phyloP scores from a whole-genome alignment of 2,329 filamentous ascomycete species.

The Pseudocercospora vitis region DNA sequence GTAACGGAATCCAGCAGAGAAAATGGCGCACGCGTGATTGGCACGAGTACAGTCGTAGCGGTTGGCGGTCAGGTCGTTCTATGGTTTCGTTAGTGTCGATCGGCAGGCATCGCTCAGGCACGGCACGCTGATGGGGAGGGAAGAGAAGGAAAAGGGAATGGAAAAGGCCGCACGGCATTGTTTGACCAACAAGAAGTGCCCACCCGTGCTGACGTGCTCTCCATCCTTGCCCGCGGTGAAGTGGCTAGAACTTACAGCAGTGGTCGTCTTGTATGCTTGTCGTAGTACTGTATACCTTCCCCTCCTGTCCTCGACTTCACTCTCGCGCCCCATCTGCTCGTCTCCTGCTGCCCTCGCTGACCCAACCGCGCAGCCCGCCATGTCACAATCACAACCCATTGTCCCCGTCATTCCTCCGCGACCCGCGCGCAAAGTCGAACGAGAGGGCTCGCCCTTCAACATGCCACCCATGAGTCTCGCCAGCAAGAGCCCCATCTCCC shows the following conservation, averaged over 20 bases:
- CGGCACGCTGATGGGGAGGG: too few relatives aligned
- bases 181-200: neutral
- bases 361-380: neutral
- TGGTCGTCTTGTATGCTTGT: too few relatives aligned
- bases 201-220: conserved; percentile 1
- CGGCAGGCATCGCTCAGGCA: neutral
- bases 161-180: conserved; percentile 2
- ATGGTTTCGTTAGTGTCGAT: too few relatives aligned
- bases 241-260: conserved; percentile 13
- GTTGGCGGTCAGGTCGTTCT: too few relatives aligned
- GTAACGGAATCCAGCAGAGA: neutral
- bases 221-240: conserved; percentile 10
- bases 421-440: conserved; percentile 73
- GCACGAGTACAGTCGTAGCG: neutral
- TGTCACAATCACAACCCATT: conserved; percentile 52
- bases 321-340: too few relatives aligned
- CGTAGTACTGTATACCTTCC: too few relatives aligned
- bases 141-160: too few relatives aligned
- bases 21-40: neutral
- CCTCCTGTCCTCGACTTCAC: too few relatives aligned
- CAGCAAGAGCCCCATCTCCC: conserved; percentile 37
- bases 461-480: conserved; percentile 57
- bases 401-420: conserved; percentile 81
- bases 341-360: conserved; percentile 4
- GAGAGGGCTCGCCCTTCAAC: conserved; percentile 86